phyloP scores from a whole-genome alignment of 371 early-diverging fungal genomes.

The Mortierella sp. region DNA sequence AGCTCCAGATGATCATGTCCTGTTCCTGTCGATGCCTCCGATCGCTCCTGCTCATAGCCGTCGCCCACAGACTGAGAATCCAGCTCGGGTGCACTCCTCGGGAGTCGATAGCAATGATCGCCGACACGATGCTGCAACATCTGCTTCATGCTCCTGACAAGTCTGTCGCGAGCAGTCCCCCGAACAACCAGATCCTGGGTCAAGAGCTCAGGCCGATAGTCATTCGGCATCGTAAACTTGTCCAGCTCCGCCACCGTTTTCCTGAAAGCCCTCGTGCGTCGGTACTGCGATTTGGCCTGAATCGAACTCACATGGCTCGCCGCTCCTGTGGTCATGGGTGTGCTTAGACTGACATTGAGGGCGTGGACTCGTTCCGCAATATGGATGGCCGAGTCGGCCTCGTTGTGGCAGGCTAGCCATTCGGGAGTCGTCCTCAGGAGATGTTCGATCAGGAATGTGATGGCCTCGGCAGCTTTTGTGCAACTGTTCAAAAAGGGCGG shows the following conservation, averaged over 20 bases:
- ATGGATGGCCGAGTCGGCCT: conserved; percentile 47
- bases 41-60: not conserved
- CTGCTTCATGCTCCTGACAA: conserved; percentile 32
- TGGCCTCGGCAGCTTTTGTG: conserved; percentile 56
- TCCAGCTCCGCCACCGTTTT: conserved; percentile 35
- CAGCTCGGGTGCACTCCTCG: conserved; percentile 26
- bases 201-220: conserved; percentile 37
- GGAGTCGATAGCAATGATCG: conserved; percentile 36
- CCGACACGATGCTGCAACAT: conserved; percentile 22
- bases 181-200: conserved; percentile 25
- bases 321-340: not conserved
- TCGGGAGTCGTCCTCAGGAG: conserved; percentile 48
- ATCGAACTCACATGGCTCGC: conserved; percentile 3
- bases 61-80: conserved; percentile 16
- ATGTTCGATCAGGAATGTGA: conserved; percentile 53
- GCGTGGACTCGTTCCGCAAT: conserved; percentile 49
- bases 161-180: conserved; percentile 32
- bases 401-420: conserved; percentile 54
- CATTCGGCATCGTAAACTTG: conserved; percentile 51
- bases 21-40: not conserved
- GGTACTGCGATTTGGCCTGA: conserved; percentile 32
- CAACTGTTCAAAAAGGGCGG: conserved; percentile 55
- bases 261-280: conserved; percentile 30
- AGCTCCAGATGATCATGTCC: conserved; percentile 53
- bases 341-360: conserved; percentile 21